Evolutionary conservation across 352 stramenopile genomes (phyloP).

Genomic region (Halophytophthora polymorphica): DNA sequence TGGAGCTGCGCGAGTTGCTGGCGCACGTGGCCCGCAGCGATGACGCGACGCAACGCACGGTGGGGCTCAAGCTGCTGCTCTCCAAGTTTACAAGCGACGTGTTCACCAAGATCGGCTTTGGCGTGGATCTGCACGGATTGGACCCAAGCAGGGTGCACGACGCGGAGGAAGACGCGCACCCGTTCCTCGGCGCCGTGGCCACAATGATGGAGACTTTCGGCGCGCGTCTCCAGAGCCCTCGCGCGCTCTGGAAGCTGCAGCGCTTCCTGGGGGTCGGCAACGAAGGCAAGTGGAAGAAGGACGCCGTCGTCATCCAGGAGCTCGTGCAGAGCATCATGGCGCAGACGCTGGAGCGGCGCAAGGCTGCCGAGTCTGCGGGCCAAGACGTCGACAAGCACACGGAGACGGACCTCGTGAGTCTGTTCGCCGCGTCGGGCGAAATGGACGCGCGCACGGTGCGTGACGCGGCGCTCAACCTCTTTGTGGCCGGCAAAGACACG

Average conservation of each 20-base stretch:
- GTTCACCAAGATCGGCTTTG: constrained; percentile 29
- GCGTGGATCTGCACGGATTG: constrained; percentile 26
- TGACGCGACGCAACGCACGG: neutral
- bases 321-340: constrained; percentile 32
- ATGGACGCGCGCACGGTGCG: constrained; percentile 33
- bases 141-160: neutral
- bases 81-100: constrained; percentile 23
- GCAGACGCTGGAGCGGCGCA: constrained; percentile 28
- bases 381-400: constrained; percentile 5
- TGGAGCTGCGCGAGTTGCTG: constrained; percentile 25
- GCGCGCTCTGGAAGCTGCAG: constrained; percentile 47
- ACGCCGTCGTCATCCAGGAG: constrained; percentile 14
- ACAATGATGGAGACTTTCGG: constrained; percentile 12
- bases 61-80: constrained; percentile 30
- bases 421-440: constrained; percentile 34
- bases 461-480: constrained; percentile 76
- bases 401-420: constrained; percentile 39
- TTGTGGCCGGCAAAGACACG: constrained; percentile 67
- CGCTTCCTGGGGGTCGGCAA: constrained; percentile 22
- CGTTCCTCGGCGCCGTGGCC: constrained; percentile 22
- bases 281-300: constrained; percentile 27
- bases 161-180: constrained; percentile 1
- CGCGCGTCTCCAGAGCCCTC: constrained; percentile 22
- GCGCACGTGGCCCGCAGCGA: constrained; percentile 8
- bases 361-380: constrained; percentile 10